Percentiles rank a stretch among this genome's conserved stretches.
Conservation (phyloP, 805 yeast species). For the Yamadazyma takamatsuzukensis region DNA sequence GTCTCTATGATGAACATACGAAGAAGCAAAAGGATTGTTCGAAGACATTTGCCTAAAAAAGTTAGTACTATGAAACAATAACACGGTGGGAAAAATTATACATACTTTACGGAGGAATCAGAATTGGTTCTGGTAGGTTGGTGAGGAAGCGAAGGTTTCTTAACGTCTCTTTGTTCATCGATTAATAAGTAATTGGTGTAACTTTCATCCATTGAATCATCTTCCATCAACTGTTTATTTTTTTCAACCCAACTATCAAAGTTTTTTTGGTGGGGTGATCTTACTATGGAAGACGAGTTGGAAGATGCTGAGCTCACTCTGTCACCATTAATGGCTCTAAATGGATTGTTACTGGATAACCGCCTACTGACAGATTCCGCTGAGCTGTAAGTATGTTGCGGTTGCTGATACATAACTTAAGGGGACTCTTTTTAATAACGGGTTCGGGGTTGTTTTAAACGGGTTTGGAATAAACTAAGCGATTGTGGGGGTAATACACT, state of each 20-base stretch:
- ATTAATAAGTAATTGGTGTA: conserved; percentile 8
- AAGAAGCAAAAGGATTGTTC: conserved; percentile 54
- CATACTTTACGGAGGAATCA: conserved; percentile 14
- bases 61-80: conserved; percentile 14
- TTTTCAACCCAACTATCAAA: conserved; percentile 61
- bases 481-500: no score
- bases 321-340: conserved; percentile 32
- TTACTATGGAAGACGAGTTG: conserved; percentile 14
- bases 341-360: conserved; percentile 70
- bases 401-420: conserved; percentile 42
- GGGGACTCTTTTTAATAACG: background rate
- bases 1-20: conserved; percentile 35
- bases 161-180: no score
- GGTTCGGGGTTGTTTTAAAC: no score
- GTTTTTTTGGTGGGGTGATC: conserved; percentile 20
- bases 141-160: conserved; percentile 9
- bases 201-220: conserved; percentile 31
- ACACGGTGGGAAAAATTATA: conserved; percentile 10
- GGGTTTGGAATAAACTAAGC: no score
- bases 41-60: conserved; percentile 33
- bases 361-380: conserved; percentile 38
- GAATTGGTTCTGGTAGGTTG: conserved; percentile 13
- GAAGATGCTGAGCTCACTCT: conserved; percentile 16
- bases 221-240: conserved; percentile 35
- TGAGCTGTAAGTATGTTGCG: conserved; percentile 31